Evolutionary conservation across 768 basidiomycete species (phyloP).

Genomic region (Amanita pallidorosea): DNA sequence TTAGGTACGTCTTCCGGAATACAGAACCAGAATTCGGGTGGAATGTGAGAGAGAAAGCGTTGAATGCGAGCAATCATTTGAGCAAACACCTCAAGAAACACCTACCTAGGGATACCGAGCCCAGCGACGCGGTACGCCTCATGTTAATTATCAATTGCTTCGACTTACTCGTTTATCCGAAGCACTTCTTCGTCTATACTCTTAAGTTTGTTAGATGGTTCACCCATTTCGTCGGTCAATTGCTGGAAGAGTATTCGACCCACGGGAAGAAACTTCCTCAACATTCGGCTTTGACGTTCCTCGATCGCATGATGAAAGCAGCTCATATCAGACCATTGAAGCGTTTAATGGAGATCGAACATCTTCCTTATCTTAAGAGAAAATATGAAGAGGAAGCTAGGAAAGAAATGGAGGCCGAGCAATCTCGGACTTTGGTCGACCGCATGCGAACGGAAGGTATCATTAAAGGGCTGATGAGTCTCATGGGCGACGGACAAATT

Average conservation of each 20-base stretch:
- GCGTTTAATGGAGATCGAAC: not conserved
- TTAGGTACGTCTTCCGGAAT: slow-evolving; percentile 15
- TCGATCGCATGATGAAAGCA: slow-evolving; percentile 4
- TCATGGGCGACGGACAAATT: not conserved
- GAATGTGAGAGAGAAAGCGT: slow-evolving; percentile 9
- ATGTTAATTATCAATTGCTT: not conserved
- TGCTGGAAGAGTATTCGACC: not conserved
- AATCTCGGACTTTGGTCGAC: not conserved
- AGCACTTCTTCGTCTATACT: not conserved
- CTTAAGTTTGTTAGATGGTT: not conserved
- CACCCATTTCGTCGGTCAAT: not conserved
- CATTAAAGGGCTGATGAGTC: not conserved
- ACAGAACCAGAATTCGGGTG: slow-evolving; percentile 14
- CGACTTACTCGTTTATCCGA: not conserved
- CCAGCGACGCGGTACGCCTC: not conserved
- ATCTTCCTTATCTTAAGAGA: not conserved
- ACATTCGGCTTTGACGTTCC: slow-evolving; percentile 1
- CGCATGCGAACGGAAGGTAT: not conserved
- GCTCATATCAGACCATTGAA: not conserved
- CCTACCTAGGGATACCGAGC: slow-evolving; percentile 1
- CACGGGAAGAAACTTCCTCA: not conserved
- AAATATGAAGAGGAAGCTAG: not conserved
- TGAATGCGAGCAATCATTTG: slow-evolving; percentile 7
- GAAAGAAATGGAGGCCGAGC: not conserved
- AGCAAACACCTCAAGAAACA: slow-evolving; percentile 3